Percentiles rank a stretch among this genome's conserved stretches.
Evolutionary conservation across 75 land plant genomes (phyloP).

Genomic region (Chamaecyparis obtusa): DNA sequence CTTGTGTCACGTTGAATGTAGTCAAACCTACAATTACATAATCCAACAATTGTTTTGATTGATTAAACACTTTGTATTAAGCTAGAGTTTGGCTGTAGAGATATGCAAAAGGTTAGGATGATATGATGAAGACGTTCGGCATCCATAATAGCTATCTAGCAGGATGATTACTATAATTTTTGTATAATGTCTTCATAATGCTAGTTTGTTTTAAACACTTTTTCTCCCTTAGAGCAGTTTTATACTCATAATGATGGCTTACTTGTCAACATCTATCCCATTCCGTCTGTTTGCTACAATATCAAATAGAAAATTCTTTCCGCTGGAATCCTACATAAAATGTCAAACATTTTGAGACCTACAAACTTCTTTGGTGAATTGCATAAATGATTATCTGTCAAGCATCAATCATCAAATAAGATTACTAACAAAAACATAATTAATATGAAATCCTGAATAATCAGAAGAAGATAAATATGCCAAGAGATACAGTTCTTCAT

Average conservation of each 20-base stretch:
- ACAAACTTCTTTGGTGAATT: neutral
- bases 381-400: neutral
- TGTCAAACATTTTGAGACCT: slow-evolving; percentile 4
- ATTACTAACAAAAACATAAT: neutral
- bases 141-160: neutral
- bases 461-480: neutral
- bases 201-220: neutral
- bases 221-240: neutral
- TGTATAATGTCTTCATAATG: neutral
- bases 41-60: neutral
- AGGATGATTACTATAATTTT: neutral
- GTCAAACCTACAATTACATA: slow-evolving; percentile 67
- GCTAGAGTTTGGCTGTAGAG: neutral
- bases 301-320: slow-evolving; percentile 87
- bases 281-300: slow-evolving; percentile 99
- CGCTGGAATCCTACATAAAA: slow-evolving; percentile 33
- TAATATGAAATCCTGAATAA: neutral
- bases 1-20: slow-evolving; percentile 87
- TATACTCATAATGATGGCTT: slow-evolving; percentile 12
- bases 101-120: neutral
- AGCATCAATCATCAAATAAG: neutral
- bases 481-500: neutral
- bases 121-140: neutral
- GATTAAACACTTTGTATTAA: neutral
- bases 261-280: slow-evolving; percentile 99